phyloP scores from a whole-genome alignment of 2,329 filamentous ascomycete genomes.

The Fusarium transvaalense region DNA sequence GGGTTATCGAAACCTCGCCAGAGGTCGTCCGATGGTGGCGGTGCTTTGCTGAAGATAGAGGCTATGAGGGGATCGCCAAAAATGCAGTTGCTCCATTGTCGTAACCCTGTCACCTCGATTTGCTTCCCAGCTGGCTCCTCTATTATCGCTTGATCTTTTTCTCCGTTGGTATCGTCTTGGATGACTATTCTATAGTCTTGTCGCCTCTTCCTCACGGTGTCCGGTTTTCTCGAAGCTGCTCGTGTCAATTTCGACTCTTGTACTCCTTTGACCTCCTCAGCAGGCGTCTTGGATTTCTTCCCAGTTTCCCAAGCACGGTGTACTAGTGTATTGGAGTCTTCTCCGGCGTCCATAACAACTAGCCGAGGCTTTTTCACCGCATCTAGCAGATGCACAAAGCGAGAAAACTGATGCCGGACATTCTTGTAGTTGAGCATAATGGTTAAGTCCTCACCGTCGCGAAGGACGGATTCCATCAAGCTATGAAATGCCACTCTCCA shows the following conservation, averaged over 20 bases:
- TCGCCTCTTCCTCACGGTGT: background rate
- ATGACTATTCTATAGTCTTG: constrained; percentile 10
- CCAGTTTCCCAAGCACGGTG: constrained; percentile 9
- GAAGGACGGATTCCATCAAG: constrained; percentile 67
- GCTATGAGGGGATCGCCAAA: constrained; percentile 72
- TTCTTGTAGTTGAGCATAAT: constrained; percentile 69
- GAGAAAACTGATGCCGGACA: constrained; percentile 65
- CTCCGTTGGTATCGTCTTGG: constrained; percentile 11
- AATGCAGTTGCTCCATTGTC: constrained; percentile 69
- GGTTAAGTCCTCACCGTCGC: constrained; percentile 71
- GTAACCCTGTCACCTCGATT: constrained; percentile 62
- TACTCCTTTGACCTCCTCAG: constrained; percentile 6
- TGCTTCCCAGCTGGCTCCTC: constrained; percentile 11
- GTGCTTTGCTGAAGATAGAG: constrained; percentile 60
- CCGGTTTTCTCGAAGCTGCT: background rate
- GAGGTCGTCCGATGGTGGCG: constrained; percentile 59
- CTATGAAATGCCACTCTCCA: constrained; percentile 70
- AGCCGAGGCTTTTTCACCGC: constrained; percentile 64
- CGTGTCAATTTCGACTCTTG: constrained; percentile 10
- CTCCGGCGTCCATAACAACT: constrained; percentile 66
- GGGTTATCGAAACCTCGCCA: constrained; percentile 60
- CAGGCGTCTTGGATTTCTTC: constrained; percentile 5
- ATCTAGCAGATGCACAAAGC: constrained; percentile 64
- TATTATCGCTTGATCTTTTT: constrained; percentile 3
- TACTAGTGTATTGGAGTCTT: constrained; percentile 65